Base-by-base conservation (phyloP, 2,329 filamentous ascomycete genomes). In the Sphaerulina vaccinii region DNA sequence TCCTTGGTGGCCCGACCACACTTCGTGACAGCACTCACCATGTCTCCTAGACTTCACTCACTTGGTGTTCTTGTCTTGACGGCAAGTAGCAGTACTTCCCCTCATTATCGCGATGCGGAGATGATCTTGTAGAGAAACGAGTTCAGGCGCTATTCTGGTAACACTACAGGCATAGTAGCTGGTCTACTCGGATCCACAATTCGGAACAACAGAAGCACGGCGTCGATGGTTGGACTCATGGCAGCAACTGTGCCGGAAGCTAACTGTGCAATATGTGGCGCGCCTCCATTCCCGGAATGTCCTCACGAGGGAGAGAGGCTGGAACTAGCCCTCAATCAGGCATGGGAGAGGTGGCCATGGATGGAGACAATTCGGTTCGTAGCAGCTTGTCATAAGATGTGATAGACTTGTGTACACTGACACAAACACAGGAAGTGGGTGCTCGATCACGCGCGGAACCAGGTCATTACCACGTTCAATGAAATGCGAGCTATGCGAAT, bases 401-500 rank as follows among this genome's bases (percentile, higher is more conserved):
- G 2, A 15, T 3, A 9, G 11, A 9, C 2, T 36, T n/a, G 13
- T n/a, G 5, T 2, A n/a, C 15, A 21, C n/a, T 16, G 10, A 7
- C 13, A 11, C 5, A 35, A 10, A 27, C n/a, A 24, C 55, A 77
- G 74, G 36, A 71, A 75, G 57, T 77, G 74, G 73, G 73, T 75
- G 5, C 68, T 76, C 35, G 65, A 67, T 29, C 71, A 76, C 53
- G 71, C 74, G 32, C 71, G 73, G 15, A 69, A 71, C 51, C 70
- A 73, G 56, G 72, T 77, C 49, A 68, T 75, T 23, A 65, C 68
- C 35, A 72, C 71, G 29, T 76, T 74, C 63, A 66, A 73, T 42
- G 63, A 68, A 10, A 65, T 75, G 42, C 70, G 67, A 11, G 64
- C 67, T 24, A 66, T 67, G 40, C 71, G 73, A 52, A 69, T 73